A percentile compares a stretch with the other conserved stretches of the same genome.
Conservation (phyloP, 345 rosid genomes). For the Arabidopsis suecica region DNA sequence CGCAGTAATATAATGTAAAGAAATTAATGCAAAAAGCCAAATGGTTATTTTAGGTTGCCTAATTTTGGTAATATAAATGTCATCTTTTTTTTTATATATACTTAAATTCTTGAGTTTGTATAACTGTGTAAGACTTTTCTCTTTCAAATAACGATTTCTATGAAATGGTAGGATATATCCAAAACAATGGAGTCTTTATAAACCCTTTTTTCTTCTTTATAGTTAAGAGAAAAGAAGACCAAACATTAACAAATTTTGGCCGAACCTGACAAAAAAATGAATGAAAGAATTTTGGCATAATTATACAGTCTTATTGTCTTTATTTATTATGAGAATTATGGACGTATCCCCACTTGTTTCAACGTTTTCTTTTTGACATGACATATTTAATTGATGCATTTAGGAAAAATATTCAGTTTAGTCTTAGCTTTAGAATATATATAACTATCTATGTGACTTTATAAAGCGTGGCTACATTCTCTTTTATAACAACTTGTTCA, state of each 20-base stretch:
- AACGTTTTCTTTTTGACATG: constrained; percentile 15
- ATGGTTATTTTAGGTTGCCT: constrained; percentile 28
- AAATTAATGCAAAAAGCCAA: constrained; percentile 11
- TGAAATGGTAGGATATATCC: constrained; percentile 25
- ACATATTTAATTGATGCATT: constrained; percentile 15
- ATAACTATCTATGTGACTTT: constrained; percentile 13
- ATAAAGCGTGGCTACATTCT: constrained; percentile 30
- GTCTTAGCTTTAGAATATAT: constrained; percentile 21
- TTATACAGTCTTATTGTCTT: constrained; percentile 9
- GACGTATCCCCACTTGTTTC: constrained; percentile 19
- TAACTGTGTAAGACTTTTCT: constrained; percentile 30
- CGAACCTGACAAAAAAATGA: constrained; percentile 8
- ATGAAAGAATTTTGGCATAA: constrained; percentile 2
- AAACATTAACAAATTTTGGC: not conserved
- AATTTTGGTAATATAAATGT: constrained; percentile 8
- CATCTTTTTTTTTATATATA: constrained; percentile 14
- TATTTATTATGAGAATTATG: constrained; percentile 11
- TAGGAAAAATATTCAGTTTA: not conserved
- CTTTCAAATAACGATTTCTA: constrained; percentile 32
- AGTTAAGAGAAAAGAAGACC: not conserved
- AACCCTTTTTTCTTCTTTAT: constrained; percentile 12
- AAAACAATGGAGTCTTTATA: constrained; percentile 6
- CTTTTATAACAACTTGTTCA: not conserved
- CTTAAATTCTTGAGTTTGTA: constrained; percentile 24
- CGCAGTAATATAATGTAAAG: not conserved